Conservation (phyloP, 352 stramenopile genomes). For the Thraustochytrium sp. region DNA sequence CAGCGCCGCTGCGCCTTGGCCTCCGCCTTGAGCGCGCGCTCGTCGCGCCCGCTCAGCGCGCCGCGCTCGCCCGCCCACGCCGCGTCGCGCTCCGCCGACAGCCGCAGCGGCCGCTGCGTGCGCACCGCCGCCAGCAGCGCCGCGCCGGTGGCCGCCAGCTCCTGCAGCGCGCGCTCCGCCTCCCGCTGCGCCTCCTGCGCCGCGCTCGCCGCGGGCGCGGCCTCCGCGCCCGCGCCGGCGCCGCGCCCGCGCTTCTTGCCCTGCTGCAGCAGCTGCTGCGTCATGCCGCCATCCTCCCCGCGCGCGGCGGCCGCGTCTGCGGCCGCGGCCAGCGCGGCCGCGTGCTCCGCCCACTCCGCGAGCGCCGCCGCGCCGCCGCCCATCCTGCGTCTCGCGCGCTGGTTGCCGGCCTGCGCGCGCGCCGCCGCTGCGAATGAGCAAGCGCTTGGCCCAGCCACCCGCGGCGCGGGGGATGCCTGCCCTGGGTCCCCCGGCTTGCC, state of each 20-base stretch:
- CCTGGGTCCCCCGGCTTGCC: too few relatives aligned
- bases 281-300: background rate
- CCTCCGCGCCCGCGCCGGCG: background rate
- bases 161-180: background rate
- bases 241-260: background rate
- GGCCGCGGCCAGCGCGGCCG: background rate
- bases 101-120: background rate
- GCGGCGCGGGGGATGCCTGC: too few relatives aligned
- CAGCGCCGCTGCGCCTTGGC: conserved; percentile 12
- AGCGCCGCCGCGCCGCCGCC: background rate
- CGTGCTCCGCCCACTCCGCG: background rate
- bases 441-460: too few relatives aligned
- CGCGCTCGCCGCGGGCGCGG: background rate
- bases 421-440: too few relatives aligned
- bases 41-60: background rate
- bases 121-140: background rate
- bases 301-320: background rate
- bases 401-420: too few relatives aligned
- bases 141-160: background rate
- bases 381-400: too few relatives aligned
- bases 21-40: background rate
- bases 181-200: background rate
- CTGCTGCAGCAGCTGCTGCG: too few relatives aligned
- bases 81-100: background rate
- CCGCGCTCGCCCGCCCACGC: background rate